A percentile compares a stretch with the other conserved stretches of the same genome.
Evolutionary conservation across 169 alveolate genomes (phyloP).

Genomic region (Plasmodium relictum): DNA sequence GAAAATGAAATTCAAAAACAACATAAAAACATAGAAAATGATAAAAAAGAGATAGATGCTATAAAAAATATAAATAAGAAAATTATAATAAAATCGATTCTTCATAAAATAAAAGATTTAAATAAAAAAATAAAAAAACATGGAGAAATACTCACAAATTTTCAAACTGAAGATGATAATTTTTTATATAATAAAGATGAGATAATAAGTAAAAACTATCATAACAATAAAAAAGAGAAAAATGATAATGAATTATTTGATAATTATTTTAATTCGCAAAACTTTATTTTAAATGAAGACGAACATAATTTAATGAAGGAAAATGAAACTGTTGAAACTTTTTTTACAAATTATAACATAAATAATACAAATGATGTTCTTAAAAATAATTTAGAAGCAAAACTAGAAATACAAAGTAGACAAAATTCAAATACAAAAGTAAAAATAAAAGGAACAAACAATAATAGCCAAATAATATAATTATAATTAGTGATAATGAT

Average conservation of each 20-base stretch:
- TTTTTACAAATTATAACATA: conserved; percentile 30
- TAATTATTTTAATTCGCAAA: conserved; percentile 26
- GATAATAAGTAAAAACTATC: not conserved
- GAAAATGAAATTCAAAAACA: not conserved
- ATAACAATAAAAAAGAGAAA: not conserved
- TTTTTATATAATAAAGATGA: not conserved
- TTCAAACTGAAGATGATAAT: conserved; percentile 2
- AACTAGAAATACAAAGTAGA: not conserved
- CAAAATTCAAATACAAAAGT: not conserved
- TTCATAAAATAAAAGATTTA: conserved; percentile 61
- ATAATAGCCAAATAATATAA: too few relatives aligned
- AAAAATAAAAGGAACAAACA: not conserved
- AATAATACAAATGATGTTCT: not conserved
- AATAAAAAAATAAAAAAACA: conserved; percentile 40
- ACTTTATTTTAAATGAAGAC: conserved; percentile 26
- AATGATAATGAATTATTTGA: conserved; percentile 22
- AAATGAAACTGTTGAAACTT: conserved; percentile 10
- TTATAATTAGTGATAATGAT: too few relatives aligned
- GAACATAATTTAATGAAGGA: conserved; percentile 1
- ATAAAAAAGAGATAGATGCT: conserved; percentile 2
- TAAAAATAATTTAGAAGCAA: not conserved
- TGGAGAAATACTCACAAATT: not conserved
- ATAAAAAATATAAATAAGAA: conserved; percentile 70
- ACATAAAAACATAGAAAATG: not conserved
- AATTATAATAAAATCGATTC: conserved; percentile 71